These are phyloP conservation scores for Trapa bicornis DNA, from an alignment of 345 rosid genomes.

Conservation along the genomic window DNA sequence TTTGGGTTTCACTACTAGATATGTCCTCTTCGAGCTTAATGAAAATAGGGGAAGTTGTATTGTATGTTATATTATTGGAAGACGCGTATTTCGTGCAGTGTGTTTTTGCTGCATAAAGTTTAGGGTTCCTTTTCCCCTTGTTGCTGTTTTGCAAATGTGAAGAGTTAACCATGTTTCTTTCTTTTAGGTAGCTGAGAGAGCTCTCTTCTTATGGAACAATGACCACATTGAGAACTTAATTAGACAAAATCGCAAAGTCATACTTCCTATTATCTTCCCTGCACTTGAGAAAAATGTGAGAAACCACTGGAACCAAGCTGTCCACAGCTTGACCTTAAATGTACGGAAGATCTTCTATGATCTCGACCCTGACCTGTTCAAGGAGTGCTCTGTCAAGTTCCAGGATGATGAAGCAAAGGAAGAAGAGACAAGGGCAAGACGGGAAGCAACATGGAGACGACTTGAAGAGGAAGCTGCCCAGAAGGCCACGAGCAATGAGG, in stretches of 20 bases:
- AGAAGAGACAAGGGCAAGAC: slow-evolving; percentile 32
- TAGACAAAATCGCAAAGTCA: slow-evolving; percentile 44
- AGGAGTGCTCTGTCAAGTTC: slow-evolving; percentile 45
- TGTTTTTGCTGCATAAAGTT: not conserved
- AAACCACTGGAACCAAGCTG: slow-evolving; percentile 66
- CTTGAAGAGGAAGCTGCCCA: slow-evolving; percentile 46
- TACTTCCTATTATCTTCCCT: slow-evolving; percentile 56
- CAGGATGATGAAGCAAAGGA: slow-evolving; percentile 40
- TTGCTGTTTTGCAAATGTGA: not conserved
- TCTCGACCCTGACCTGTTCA: slow-evolving; percentile 51
- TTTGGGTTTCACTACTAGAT: not conserved
- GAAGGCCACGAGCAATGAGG: slow-evolving; percentile 14
- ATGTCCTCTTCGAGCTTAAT: not conserved
- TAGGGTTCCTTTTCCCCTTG: not conserved
- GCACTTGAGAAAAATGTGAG: slow-evolving; percentile 49
- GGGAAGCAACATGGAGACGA: slow-evolving; percentile 51
- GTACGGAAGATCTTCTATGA: slow-evolving; percentile 52
- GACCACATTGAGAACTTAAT: slow-evolving; percentile 61
- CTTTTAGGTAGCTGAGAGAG: slow-evolving; percentile 64
- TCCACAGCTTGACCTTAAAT: slow-evolving; percentile 55
- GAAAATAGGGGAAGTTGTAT: not conserved
- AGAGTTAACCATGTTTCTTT: slow-evolving; percentile 4
- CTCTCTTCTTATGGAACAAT: slow-evolving; percentile 63
- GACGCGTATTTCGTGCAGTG: not conserved
- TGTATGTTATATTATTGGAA: not conserved